These are phyloP conservation scores for Leavenworthia alabamica DNA, from an alignment of 345 rosid genomes.

Conservation along the genomic window DNA sequence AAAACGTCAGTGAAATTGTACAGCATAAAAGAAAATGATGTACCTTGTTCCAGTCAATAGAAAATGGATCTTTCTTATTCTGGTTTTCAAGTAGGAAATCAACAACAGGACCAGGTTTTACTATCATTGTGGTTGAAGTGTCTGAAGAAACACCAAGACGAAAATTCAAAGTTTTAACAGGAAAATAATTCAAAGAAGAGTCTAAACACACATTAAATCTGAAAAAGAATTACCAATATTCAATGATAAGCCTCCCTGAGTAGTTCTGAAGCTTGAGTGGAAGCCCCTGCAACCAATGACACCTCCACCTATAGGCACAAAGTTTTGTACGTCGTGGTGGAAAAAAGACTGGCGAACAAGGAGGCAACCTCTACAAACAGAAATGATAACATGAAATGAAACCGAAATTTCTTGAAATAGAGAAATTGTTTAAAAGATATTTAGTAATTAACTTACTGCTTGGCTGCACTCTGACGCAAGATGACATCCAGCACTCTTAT, in stretches of 20 bases:
- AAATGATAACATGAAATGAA: background rate
- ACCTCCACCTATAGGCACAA: conserved; percentile 24
- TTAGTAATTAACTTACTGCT: conserved; percentile 44
- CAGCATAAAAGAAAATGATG: background rate
- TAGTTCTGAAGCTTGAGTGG: conserved; percentile 33
- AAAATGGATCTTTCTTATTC: background rate
- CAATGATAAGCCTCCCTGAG: conserved; percentile 36
- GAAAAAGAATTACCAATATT: conserved; percentile 24
- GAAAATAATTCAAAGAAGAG: conserved; percentile 2
- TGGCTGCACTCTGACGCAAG: conserved; percentile 84
- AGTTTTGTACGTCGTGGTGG: conserved; percentile 17
- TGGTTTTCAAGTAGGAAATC: conserved; percentile 27
- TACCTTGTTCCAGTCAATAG: conserved; percentile 26
- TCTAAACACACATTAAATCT: background rate
- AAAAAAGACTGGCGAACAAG: conserved; percentile 36
- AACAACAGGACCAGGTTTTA: conserved; percentile 31
- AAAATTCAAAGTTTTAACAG: background rate
- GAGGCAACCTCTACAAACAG: conserved; percentile 66
- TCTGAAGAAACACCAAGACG: conserved; percentile 13
- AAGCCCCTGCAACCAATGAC: conserved; percentile 31
- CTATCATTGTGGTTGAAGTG: conserved; percentile 32
- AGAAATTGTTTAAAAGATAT: background rate
- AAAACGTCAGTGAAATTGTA: background rate
- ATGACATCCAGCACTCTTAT: conserved; percentile 74
- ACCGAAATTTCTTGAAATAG: background rate